Evolutionary conservation across 768 basidiomycete species (phyloP), one percentile per base, ranked within the genome.

Genomic region (Zangia roseola): DNA sequence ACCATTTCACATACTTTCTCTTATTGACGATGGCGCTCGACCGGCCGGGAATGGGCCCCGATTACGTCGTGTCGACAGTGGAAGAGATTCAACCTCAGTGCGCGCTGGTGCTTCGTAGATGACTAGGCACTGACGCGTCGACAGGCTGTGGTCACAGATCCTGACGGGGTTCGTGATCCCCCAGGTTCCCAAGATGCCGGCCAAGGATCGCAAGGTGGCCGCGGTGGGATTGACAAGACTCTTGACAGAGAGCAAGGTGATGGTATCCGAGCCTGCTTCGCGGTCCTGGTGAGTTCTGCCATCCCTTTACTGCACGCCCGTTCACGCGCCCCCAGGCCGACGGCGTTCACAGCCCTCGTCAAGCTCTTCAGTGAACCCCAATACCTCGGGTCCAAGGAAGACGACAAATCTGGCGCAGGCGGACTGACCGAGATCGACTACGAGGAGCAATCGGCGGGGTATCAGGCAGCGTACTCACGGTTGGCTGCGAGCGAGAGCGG

Each of bases 401-500:
- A 83, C 40, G 65, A 75, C 8, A 71, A 81, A 38, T 72, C 74
- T 0, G 81, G 26, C 16, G 26, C 47, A 20, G 35, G 26, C 14
- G 45, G 80, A 0, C 62, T 91, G 30, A 89, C 88, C 1, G 82
- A 80, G 44, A 82, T 97, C 39, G 95, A 97, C 63, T 84, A 83
- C 52, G 95, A 97, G 62, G 94, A 97, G 62, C 88, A 90, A 63
- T 78, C 80, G 2, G 86, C 87, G 6, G 91, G 93, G 1, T 97
- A 97, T 69, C 97, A 98, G 62, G 91, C 92, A 0, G 89, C 92
- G 5, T 98, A 94, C 71, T 93, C 93, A 43, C 81, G 88, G 30
- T 78, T 97, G 16, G 94, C 93, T 0, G 90, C 95, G 1, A 85
- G 86, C 2, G 88, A 90, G 55, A 70, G 68, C 1, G 66, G 66